Base-by-base conservation (phyloP, 495 filamentous ascomycete species). In the Glonium stellatum region DNA sequence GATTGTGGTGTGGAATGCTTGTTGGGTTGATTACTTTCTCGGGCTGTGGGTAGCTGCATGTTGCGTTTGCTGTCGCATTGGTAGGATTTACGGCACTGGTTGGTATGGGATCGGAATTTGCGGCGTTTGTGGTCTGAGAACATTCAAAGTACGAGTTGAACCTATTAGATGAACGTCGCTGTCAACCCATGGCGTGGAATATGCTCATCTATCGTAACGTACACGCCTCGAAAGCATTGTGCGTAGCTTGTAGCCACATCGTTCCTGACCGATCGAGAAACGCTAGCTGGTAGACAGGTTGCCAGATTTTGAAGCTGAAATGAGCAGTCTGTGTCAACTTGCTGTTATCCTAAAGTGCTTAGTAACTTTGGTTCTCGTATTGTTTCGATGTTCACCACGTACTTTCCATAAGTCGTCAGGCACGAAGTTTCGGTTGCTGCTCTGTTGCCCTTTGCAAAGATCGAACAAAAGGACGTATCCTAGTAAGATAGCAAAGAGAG, bases 391-490 rank as follows among this genome's bases (percentile, higher is more conserved):
- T 15, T 27, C 3, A 15, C 13, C 39, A 51, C 48, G 6, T 15
- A 51, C 48, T 31, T 51, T 27, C 48, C 48, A 51, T 15, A 51
- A 51, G 31, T 51, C 48, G 12, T 51, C 48, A 15, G 48, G 48
- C 6, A 51, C 48, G 23, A 51, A 51, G 31, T 51, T 23, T 51
- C n/a, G 18, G 25, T 18, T 51, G 5, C 6, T 12, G 48, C 18
- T 8, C 21, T 27, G 13, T 51, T 51, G 48, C n/a, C 48, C 48
- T 31, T 31, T 15, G 23, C 48, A 44, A 11, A 44, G 39, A 44
- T 1, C 39, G 10, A 44, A 2, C 18, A 44, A 44, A 44, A 15
- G 13, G 13, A 44, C 12, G 12, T 15, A 11, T 44, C 39, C 2
- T 11, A 44, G 39, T 11, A 44, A 15, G 39, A 3, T 11, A 4